Evolutionary conservation across 441 rosid species (phyloP), one percentile per base, ranked within the genome.

Genomic region (Arabidopsis hybrid): DNA sequence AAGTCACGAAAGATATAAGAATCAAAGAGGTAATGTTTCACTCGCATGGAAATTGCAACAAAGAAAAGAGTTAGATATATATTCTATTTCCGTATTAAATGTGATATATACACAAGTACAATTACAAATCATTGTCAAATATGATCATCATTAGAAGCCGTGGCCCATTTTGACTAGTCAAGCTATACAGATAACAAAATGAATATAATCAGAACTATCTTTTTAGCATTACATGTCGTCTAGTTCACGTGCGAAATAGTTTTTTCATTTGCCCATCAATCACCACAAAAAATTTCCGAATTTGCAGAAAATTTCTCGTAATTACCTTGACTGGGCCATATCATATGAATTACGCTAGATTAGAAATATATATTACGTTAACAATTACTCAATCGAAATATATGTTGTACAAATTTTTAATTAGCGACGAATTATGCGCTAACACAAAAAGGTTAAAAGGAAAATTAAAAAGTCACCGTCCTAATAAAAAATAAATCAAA

Each of bases 51-150:
- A 31, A 34, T 11, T 35, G 21, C 47, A 36, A n/a, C 4, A 1
- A 51, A 17, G 2, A 10, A 39, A 21, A 21, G 36, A 45, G 13
- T 32, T 11, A 60, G 11, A 47, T 49, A n/a, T 26, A 21, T 50
- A 38, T 38, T n/a, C 0, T 2, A 42, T 18, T 31, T 34, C 18
- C 5, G 64, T 18, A 56, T 21, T 46, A 46, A 73, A 73, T 36
- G 65, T 73, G 65, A 57, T 7, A 45, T 11, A 51, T 14, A 35
- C 42, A 66, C 3, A 42, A 47, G 62, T 58, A 69, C 58, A 61
- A 39, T 36, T 5, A 56, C 45, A 76, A 70, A 71, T 70, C 80
- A 65, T 77, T 77, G 80, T 71, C 76, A 21, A 71, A 21, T 14
- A 26, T 64, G 63, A 43, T 35, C 63, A 77, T 56, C 76, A 31